Percentiles rank a stretch among this genome's conserved stretches.
phyloP scores from a whole-genome alignment of 805 yeast genomes.

The Kodamaea sagamina region DNA sequence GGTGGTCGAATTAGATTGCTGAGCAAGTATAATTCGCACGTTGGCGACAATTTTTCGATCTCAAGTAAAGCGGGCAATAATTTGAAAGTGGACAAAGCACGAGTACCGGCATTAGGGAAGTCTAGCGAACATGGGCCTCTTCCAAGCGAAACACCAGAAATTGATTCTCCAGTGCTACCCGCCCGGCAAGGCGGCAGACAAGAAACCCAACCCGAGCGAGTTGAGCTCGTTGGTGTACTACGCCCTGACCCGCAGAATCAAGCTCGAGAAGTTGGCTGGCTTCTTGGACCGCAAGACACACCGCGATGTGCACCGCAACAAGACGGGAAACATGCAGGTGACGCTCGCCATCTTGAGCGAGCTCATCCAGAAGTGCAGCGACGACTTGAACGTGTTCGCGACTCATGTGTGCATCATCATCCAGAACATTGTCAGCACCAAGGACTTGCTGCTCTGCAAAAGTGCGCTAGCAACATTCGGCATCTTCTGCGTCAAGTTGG shows the following conservation, averaged over 20 bases:
- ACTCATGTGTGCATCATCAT: conserved; percentile 64
- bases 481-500: conserved; percentile 49
- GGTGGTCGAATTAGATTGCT: too few relatives aligned
- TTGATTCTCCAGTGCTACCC: conserved; percentile 92
- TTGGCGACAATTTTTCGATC: too few relatives aligned
- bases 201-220: conserved; percentile 91
- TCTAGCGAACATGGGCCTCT: conserved; percentile 32
- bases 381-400: conserved; percentile 83
- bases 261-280: conserved; percentile 80
- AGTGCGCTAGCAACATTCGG: conserved; percentile 50
- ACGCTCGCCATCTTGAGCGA: conserved; percentile 70
- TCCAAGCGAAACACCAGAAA: conserved; percentile 82
- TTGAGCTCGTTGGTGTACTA: conserved; percentile 84
- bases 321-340: conserved; percentile 81
- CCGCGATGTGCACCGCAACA: conserved; percentile 58
- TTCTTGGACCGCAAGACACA: conserved; percentile 64
- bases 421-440: conserved; percentile 48
- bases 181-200: conserved; percentile 80
- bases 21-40: not conserved
- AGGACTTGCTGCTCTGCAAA: conserved; percentile 65
- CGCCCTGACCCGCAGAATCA: conserved; percentile 85
- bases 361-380: conserved; percentile 73
- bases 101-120: not conserved
- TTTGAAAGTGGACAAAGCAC: too few relatives aligned
- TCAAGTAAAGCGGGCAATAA: not conserved